A percentile compares a stretch with the other conserved stretches of the same genome.
Conservation (phyloP, 371 early-diverging fungal species). For the Mucor sp. region DNA sequence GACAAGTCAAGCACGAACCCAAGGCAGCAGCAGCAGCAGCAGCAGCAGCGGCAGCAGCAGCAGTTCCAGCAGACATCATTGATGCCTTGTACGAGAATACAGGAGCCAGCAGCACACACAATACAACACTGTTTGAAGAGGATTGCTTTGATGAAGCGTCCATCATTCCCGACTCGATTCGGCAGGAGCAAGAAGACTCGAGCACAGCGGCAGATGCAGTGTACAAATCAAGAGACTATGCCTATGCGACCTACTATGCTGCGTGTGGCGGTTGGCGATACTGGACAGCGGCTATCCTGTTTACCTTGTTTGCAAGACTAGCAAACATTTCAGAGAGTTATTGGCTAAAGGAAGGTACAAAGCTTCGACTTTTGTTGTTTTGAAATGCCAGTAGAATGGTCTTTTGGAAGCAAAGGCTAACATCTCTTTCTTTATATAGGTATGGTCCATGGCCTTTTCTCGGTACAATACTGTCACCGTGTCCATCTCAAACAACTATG, state of each 20-base stretch:
- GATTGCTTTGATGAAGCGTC: slow-evolving; percentile 39
- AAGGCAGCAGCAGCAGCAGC: neutral
- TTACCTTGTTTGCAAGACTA: slow-evolving; percentile 38
- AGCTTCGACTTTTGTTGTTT: neutral
- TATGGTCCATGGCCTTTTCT: slow-evolving; percentile 42
- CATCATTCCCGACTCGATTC: slow-evolving; percentile 36
- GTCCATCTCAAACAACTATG: slow-evolving; percentile 29
- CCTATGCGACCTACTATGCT: slow-evolving; percentile 45
- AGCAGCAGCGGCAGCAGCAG: neutral
- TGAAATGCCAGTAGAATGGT: slow-evolving; percentile 9
- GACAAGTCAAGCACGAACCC: neutral
- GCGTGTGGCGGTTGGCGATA: slow-evolving; percentile 51
- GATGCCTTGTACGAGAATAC: slow-evolving; percentile 34
- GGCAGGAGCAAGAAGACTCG: slow-evolving; percentile 17
- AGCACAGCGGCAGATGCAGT: neutral
- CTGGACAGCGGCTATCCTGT: slow-evolving; percentile 35
- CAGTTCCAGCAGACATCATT: slow-evolving; percentile 23
- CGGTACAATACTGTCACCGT: neutral
- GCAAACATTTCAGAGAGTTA: slow-evolving; percentile 44
- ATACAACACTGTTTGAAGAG: slow-evolving; percentile 27
- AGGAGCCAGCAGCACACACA: slow-evolving; percentile 1
- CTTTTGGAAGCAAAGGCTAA: neutral
- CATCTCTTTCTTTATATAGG: slow-evolving; percentile 8
- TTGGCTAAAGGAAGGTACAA: slow-evolving; percentile 54
- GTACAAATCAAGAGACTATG: slow-evolving; percentile 26